Evolutionary conservation across 305 asterid species (phyloP), one percentile per base, ranked within the genome.

Genomic region (Petunia hybrid): DNA sequence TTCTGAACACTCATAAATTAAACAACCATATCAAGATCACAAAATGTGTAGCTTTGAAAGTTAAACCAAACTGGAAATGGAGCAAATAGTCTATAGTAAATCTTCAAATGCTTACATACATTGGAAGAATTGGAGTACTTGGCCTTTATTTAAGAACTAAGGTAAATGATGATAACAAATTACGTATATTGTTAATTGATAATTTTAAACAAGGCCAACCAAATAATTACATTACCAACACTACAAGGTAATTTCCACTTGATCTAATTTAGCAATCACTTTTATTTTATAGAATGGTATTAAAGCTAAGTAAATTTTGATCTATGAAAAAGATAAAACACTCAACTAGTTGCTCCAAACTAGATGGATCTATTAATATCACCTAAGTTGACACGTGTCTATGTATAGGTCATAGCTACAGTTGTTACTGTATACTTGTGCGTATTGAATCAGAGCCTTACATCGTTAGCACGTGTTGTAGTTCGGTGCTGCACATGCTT

Each of bases 401-500:
- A 6, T 35, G 6, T 36, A 0, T 12, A 1, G 13, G 0, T 51
- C 0, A 6, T 16, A 1, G 8, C 13, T 5, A 0, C 6, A 51
- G 1, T 1, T 12, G 2, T 1, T 36, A 73, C 63, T 46, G 35
- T 51, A 46, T 45, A 14, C 46, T 36, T 51, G 63, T 63, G 1
- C 63, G 46, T 51, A 13, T 41, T 35, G 36, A 13, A 73, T 51
- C 36, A 3, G 6, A 6, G 2, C 36, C 63, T 3, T 35, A 12
- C 46, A 14, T 73, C 36, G 46, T 36, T 39, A 36, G 14, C 46
- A 73, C 78, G 78, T 73, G 78, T 14, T 12, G 3, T 70, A 36
- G 78, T 35, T 73, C 61, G 78, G 63, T 38, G 46, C 46, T 73
- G 36, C 78, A 73, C 78, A 6, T 73, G 63, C 46, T 36, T 73